Evolutionary conservation across 768 basidiomycete species (phyloP).

Genomic region (Russula sp.): DNA sequence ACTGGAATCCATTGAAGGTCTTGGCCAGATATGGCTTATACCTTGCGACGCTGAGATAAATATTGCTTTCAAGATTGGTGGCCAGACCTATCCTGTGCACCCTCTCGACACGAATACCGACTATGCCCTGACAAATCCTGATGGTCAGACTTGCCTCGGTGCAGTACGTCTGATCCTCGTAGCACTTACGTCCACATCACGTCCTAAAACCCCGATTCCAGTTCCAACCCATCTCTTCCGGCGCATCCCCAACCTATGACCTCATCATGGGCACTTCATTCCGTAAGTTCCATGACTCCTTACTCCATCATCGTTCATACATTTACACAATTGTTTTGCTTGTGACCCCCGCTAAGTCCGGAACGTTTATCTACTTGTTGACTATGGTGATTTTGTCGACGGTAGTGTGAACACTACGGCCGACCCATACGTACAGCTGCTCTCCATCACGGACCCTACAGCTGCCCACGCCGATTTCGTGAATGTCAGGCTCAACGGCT

Average conservation of each 20-base stretch:
- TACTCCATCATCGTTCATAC: constrained; percentile 13
- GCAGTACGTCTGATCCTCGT: constrained; percentile 29
- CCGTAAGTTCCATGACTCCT: constrained; percentile 32
- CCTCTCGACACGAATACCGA: constrained; percentile 36
- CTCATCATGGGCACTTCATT: constrained; percentile 41
- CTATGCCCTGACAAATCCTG: constrained; percentile 29
- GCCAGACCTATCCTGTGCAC: constrained; percentile 37
- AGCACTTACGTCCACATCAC: not conserved
- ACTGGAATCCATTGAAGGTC: constrained; percentile 28
- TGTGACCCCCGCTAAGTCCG: not conserved
- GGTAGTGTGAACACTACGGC: not conserved
- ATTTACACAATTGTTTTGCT: no score
- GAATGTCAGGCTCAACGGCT: not conserved
- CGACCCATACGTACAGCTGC: not conserved
- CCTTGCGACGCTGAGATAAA: constrained; percentile 40
- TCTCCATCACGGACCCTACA: not conserved
- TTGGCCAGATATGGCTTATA: constrained; percentile 33
- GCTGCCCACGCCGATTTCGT: not conserved
- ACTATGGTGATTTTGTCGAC: not conserved
- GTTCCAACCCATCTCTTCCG: constrained; percentile 38
- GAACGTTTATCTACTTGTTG: not conserved
- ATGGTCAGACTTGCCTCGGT: constrained; percentile 38
- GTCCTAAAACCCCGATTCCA: constrained; percentile 8
- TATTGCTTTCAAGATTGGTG: constrained; percentile 38
- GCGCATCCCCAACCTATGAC: constrained; percentile 21